Percentiles rank a stretch among this genome's conserved stretches.
These are phyloP conservation scores for Corynascus novoguineensis DNA, from an alignment of 495 filamentous ascomycete genomes.

Conservation along the genomic window DNA sequence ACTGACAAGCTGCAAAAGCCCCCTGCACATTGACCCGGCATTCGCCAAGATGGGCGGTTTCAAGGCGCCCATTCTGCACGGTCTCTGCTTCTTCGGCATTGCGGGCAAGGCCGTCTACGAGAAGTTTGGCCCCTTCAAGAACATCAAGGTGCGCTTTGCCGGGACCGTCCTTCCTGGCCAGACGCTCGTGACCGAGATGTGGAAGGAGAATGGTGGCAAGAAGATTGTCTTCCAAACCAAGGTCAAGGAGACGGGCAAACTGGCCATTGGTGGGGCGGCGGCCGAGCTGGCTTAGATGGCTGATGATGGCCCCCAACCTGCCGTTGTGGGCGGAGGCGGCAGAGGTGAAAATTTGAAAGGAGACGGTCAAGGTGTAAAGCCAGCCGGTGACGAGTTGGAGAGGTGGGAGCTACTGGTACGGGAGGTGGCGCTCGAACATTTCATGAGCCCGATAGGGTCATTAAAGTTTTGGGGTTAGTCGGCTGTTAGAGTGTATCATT, in stretches of 20 bases:
- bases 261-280: conserved; percentile 81
- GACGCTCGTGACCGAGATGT: conserved; percentile 95
- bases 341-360: no score
- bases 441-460: background rate
- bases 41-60: conserved; percentile 96
- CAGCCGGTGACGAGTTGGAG: background rate
- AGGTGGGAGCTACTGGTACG: background rate
- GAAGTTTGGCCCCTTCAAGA: conserved; percentile 79
- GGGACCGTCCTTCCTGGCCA: conserved; percentile 89
- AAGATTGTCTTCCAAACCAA: conserved; percentile 86
- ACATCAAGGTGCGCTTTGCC: conserved; percentile 94
- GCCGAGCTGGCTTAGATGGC: conserved; percentile 57
- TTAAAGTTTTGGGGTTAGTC: background rate
- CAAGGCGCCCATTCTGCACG: conserved; percentile 91
- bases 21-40: conserved; percentile 88
- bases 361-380: no score
- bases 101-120: conserved; percentile 83
- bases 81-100: conserved; percentile 91
- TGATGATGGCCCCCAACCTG: no score
- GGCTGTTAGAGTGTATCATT: background rate
- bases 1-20: conserved; percentile 45
- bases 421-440: background rate
- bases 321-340: background rate
- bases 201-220: conserved; percentile 73
- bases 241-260: conserved; percentile 94